Evolutionary conservation across 192 early-diverging fungal species (phyloP).

Genomic region (Podila minutissima): DNA sequence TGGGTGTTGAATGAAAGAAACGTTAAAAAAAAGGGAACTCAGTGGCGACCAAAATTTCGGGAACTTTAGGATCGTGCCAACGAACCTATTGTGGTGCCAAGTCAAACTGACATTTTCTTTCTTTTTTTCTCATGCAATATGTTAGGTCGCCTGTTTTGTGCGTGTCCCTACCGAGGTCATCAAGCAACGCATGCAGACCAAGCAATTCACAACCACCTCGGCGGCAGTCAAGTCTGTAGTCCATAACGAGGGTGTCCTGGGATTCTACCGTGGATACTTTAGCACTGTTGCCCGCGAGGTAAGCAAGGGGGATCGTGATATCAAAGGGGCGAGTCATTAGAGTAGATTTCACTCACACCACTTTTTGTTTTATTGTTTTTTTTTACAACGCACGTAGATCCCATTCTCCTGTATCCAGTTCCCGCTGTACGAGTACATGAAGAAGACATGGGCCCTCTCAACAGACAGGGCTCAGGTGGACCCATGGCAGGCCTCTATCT

Average conservation of each 20-base stretch:
- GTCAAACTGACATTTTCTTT: slow-evolving; percentile 3
- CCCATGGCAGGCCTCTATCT: slow-evolving; percentile 87
- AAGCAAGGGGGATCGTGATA: background rate
- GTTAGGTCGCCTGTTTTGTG: slow-evolving; percentile 87
- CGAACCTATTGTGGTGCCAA: too few relatives aligned
- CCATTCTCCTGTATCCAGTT: slow-evolving; percentile 98
- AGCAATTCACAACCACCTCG: slow-evolving; percentile 72
- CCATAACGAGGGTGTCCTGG: slow-evolving; percentile 75
- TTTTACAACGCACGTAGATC: slow-evolving; percentile 58
- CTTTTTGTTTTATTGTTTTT: too few relatives aligned
- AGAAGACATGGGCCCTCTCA: slow-evolving; percentile 62
- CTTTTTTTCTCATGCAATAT: background rate
- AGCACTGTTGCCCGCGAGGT: slow-evolving; percentile 94
- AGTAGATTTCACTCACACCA: background rate
- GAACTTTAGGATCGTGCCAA: too few relatives aligned
- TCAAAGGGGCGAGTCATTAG: background rate
- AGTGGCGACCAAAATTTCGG: too few relatives aligned
- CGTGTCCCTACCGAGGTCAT: slow-evolving; percentile 96
- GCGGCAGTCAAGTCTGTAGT: slow-evolving; percentile 74
- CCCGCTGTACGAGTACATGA: slow-evolving; percentile 93
- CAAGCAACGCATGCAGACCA: slow-evolving; percentile 95
- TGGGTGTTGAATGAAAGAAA: too few relatives aligned
- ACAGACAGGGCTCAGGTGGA: slow-evolving; percentile 58
- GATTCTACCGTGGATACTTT: slow-evolving; percentile 93
- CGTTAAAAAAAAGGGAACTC: too few relatives aligned